These are phyloP conservation scores for Leucosporidium scottii DNA, from an alignment of 768 basidiomycete species.

Conservation along the genomic window DNA sequence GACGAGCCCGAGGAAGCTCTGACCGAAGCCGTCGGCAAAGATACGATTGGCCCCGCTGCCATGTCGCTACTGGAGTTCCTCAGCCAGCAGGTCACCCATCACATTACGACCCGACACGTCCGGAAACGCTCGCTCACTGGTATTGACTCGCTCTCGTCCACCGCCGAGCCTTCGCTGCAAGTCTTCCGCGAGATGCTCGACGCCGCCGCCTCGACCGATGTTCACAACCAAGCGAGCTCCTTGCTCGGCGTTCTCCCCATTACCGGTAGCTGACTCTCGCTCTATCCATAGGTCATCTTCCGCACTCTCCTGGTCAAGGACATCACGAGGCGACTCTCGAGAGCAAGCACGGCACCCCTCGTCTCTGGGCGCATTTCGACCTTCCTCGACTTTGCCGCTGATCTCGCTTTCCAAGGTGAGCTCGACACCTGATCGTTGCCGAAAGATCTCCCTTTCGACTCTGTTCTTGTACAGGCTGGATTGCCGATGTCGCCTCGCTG, in stretches of 20 bases:
- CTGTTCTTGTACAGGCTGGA: background rate
- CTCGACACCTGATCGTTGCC: background rate
- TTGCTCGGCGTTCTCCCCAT: no score
- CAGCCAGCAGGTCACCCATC: constrained; percentile 1
- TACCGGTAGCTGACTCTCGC: background rate
- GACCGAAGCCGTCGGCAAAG: background rate
- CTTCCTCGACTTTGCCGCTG: background rate
- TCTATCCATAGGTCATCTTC: constrained; percentile 4
- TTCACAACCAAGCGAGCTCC: background rate
- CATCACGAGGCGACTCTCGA: background rate
- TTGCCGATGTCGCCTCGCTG: background rate
- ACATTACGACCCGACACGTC: background rate
- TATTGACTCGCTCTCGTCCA: background rate
- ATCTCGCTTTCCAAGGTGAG: background rate
- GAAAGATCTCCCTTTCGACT: background rate
- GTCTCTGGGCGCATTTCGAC: background rate
- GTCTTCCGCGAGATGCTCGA: constrained; percentile 1
- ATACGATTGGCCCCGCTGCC: background rate
- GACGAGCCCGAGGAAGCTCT: background rate
- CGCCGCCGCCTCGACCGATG: background rate
- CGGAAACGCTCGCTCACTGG: background rate
- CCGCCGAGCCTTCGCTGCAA: constrained; percentile 3
- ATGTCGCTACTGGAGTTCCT: constrained; percentile 2
- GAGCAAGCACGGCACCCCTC: constrained; percentile 1
- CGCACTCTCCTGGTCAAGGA: background rate